A percentile compares a stretch with the other conserved stretches of the same genome.
Evolutionary conservation across 2,329 filamentous ascomycete genomes (phyloP).

Genomic region (Tolypocladium tundrense): DNA sequence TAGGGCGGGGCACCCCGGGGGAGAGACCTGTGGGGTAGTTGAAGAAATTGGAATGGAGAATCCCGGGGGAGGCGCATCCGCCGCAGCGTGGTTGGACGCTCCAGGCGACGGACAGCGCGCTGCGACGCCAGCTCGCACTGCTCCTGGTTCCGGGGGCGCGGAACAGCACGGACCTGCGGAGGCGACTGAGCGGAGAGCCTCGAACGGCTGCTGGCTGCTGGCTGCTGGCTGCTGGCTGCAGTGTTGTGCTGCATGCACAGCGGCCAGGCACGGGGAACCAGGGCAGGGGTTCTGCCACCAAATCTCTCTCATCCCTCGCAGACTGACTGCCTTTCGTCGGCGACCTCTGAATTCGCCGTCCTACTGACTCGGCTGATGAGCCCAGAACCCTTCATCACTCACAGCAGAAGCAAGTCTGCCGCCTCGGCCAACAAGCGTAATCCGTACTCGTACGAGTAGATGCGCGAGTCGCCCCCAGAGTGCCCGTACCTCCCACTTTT

Average conservation of each 20-base stretch:
- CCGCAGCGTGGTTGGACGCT: background rate
- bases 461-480: too few species aligned
- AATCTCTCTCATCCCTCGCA: too few species aligned
- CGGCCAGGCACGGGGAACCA: background rate
- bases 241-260: too few species aligned
- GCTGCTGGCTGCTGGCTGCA: background rate
- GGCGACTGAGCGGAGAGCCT: background rate
- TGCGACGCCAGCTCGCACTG: background rate
- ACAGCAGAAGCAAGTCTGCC: background rate
- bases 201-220: background rate
- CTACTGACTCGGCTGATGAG: background rate
- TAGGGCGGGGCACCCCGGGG: background rate
- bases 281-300: too few species aligned
- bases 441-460: too few species aligned
- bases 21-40: background rate
- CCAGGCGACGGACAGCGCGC: background rate
- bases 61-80: conserved; percentile 1
- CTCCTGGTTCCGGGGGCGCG: background rate
- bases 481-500: too few species aligned
- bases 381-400: background rate
- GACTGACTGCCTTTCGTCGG: background rate
- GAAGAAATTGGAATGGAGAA: background rate
- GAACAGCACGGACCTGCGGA: background rate
- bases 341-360: background rate
- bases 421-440: background rate